Conservation (phyloP, 352 stramenopile genomes). For the Pythium rishiriense region DNA sequence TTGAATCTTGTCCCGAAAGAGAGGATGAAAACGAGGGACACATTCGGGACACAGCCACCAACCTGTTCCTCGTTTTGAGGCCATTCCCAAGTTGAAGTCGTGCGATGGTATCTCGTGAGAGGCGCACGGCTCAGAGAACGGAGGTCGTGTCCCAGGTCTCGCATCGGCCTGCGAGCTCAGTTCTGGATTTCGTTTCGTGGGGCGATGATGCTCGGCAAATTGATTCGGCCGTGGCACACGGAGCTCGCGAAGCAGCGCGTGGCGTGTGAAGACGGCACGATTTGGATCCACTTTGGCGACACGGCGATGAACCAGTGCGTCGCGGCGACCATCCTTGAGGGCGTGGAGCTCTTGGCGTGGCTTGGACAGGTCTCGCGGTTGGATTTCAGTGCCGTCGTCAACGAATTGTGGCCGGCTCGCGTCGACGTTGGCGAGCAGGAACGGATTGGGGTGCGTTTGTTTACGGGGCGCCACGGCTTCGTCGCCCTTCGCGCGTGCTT, state of each 20-base stretch:
- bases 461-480: neutral
- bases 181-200: neutral
- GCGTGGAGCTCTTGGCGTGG: neutral
- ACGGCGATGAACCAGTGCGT: neutral
- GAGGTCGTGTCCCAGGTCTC: too few relatives aligned
- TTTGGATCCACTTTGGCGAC: neutral
- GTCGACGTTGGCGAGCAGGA: neutral
- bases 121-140: too few relatives aligned
- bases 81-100: too few relatives aligned
- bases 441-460: neutral
- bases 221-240: neutral
- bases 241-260: neutral
- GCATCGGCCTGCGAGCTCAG: neutral
- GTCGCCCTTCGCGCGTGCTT: neutral
- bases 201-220: neutral
- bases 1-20: too few relatives aligned
- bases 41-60: too few relatives aligned
- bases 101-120: too few relatives aligned
- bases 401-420: neutral
- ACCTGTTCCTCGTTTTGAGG: too few relatives aligned
- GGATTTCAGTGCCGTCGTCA: neutral
- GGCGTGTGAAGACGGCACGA: neutral
- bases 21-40: too few relatives aligned
- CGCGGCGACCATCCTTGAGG: neutral
- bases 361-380: neutral